Conservation (phyloP, 768 basidiomycete species). For the Suillus bovinus region DNA sequence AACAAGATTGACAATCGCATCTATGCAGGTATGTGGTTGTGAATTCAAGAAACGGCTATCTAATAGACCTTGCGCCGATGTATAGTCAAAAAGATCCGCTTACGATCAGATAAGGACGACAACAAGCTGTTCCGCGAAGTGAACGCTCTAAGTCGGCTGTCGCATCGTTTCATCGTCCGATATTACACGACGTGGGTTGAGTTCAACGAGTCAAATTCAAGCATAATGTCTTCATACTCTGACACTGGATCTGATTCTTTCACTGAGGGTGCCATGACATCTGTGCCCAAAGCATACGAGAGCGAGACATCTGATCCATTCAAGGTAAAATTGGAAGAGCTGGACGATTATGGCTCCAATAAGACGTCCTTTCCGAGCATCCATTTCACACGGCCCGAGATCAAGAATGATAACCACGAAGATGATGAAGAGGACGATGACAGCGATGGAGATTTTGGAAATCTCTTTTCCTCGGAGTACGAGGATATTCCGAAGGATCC, state of each 20-base stretch:
- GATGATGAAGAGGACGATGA: conserved; percentile 41
- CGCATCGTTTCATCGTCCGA: conserved; percentile 88
- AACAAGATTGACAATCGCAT: conserved; percentile 86
- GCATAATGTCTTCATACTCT: conserved; percentile 48
- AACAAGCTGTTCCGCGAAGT: conserved; percentile 90
- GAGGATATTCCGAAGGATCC: conserved; percentile 35
- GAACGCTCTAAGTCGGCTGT: conserved; percentile 82
- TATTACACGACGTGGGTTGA: conserved; percentile 95
- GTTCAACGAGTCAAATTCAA: conserved; percentile 52
- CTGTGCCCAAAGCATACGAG: conserved; percentile 47
- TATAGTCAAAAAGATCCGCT: conserved; percentile 85
- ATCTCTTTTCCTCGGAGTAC: conserved; percentile 36
- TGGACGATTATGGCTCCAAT: conserved; percentile 60
- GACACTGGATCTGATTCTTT: conserved; percentile 38
- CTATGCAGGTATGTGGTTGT: conserved; percentile 62
- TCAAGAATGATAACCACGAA: conserved; percentile 40
- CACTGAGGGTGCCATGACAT: conserved; percentile 52
- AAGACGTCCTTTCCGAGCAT: conserved; percentile 80
- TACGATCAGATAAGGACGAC: conserved; percentile 77
- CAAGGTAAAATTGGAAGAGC: conserved; percentile 60
- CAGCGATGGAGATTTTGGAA: conserved; percentile 36
- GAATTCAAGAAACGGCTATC: neutral
- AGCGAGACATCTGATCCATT: conserved; percentile 59
- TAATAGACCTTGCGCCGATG: conserved; percentile 4
- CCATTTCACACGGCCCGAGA: conserved; percentile 62